These are phyloP conservation scores for Talaromyces proteolyticus DNA, from an alignment of 495 filamentous ascomycete species.

Conservation along the genomic window DNA sequence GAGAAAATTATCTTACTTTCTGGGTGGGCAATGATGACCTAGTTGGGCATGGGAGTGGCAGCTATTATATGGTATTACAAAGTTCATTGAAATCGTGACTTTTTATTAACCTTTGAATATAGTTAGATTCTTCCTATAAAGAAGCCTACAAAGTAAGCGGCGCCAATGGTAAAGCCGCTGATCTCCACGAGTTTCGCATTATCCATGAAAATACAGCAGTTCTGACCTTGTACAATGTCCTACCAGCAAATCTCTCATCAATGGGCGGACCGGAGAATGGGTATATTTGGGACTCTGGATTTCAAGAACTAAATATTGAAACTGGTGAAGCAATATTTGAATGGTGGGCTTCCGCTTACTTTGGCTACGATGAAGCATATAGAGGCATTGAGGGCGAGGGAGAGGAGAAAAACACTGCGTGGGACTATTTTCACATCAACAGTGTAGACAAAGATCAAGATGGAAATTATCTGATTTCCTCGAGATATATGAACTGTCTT, in stretches of 20 bases:
- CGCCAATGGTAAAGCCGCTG: conserved; percentile 21
- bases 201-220: conserved; percentile 43
- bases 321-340: conserved; percentile 34
- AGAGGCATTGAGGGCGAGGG: conserved; percentile 17
- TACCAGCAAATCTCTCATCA: conserved; percentile 30
- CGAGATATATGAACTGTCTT: conserved; percentile 32
- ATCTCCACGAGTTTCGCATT: conserved; percentile 43
- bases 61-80: conserved; percentile 40
- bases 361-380: conserved; percentile 19
- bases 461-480: conserved; percentile 39
- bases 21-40: conserved; percentile 44
- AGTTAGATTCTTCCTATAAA: conserved; percentile 45
- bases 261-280: conserved; percentile 34
- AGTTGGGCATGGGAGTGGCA: conserved; percentile 41
- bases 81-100: too few relatives aligned
- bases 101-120: too few relatives aligned
- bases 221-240: conserved; percentile 42
- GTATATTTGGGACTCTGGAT: conserved; percentile 45
- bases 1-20: conserved; percentile 41
- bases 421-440: conserved; percentile 44
- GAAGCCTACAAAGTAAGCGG: conserved; percentile 34
- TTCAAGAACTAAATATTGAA: conserved; percentile 44
- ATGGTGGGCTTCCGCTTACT: conserved; percentile 36
- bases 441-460: conserved; percentile 35
- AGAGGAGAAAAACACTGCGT: conserved; percentile 20